phyloP scores from a whole-genome alignment of 2,329 filamentous ascomycete genomes.

The Zasmidium citrigriseum region DNA sequence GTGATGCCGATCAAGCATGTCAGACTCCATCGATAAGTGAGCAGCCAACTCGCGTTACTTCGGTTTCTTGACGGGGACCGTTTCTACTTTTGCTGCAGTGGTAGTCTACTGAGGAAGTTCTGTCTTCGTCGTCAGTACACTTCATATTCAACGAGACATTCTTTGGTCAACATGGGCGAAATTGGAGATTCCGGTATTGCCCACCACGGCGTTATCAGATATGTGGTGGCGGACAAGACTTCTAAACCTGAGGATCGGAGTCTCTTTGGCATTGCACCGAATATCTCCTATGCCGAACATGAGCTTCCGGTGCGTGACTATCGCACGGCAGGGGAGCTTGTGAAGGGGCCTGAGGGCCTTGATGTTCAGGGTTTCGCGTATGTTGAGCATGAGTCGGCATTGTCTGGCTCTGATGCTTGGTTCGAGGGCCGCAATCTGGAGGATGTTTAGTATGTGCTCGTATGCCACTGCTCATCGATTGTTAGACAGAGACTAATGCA shows the following conservation, averaged over 20 bases:
- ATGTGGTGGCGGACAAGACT: neutral
- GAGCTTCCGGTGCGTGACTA: neutral
- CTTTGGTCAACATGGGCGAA: neutral
- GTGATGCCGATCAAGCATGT: no score
- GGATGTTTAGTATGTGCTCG: neutral
- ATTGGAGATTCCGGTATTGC: neutral
- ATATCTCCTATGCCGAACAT: neutral
- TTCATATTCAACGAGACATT: no score
- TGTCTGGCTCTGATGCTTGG: constrained; percentile 1
- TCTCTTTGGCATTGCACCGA: constrained; percentile 1
- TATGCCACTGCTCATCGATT: neutral
- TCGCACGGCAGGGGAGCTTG: neutral
- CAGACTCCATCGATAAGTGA: no score
- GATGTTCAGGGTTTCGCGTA: constrained; percentile 10
- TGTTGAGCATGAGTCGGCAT: constrained; percentile 3
- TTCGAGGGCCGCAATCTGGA: constrained; percentile 6
- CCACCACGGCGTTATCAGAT: constrained; percentile 8
- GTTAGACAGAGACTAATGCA: no score
- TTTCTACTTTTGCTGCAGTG: no score
- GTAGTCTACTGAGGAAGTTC: no score
- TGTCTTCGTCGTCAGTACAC: no score
- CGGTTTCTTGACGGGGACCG: no score
- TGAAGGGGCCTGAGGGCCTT: neutral
- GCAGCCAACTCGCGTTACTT: no score
- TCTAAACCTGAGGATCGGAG: constrained; percentile 1